Base-by-base conservation (phyloP, 1,284 basidiomycete species). In the Heterobasidion occidentale region DNA sequence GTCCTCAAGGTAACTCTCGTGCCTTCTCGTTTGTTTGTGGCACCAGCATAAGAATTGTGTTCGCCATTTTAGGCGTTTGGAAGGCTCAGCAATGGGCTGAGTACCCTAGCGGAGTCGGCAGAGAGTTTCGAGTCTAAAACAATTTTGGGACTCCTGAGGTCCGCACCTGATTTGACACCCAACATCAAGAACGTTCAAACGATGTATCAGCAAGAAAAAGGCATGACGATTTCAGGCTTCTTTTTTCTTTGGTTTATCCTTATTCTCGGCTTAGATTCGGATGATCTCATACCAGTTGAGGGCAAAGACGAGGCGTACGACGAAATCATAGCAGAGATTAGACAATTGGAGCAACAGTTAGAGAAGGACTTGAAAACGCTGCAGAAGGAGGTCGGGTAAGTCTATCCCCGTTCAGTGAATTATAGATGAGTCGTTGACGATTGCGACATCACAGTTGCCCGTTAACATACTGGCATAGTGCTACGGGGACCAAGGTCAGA, bases 261-360 rank as follows among this genome's bases (percentile, higher is more conserved):
- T 19, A 9, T 35, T 36, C n/a, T n/a, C 52, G 84, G 84, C 15
- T 12, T 51, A 51, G 49, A 51, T 36, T 72, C 74, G 61, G 76
- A 88, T 71, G 81, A 89, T 60, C 74, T 93, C 0, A 71, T 90
- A 20, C 94, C 94, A 2, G 77, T 79, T 50, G 77, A 81, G 35
- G 93, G 92, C n/a, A 90, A 89, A 62, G 92, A 96, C 63, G 82
- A 86, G 36, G 83, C 78, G 33, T 96, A 92, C 63, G 94, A 97
- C 66, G 77, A 74, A 12, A 80, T 94, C 47, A 81, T 84, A 67
- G 71, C 74, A 36, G 88, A 90, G 63, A 90, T 94, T 44, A 65
- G 70, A 4, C 74, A 74, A 3, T 71, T 94, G 47, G 92, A 95
- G 70, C 72, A 76, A 35, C 77, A 80, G 51, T 75, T 98, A n/a